These are phyloP conservation scores for Raphanus raphanistrum DNA, from an alignment of 345 rosid species.

Conservation along the genomic window DNA sequence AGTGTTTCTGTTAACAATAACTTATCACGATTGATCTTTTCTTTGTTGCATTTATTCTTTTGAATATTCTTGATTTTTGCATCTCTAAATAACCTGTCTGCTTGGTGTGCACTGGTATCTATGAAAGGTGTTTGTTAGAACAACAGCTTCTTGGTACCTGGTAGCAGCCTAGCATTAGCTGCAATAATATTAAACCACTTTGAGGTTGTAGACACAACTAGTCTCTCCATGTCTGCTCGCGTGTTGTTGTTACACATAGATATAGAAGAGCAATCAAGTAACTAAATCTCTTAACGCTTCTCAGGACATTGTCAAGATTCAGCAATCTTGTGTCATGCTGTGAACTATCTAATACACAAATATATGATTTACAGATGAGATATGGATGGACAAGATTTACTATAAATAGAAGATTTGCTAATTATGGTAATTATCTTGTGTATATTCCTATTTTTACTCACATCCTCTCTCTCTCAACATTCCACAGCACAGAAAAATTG, in stretches of 20 bases:
- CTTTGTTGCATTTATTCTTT: conserved; percentile 35
- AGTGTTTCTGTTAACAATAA: conserved; percentile 55
- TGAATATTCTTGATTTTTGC: conserved; percentile 15
- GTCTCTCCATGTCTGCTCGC: conserved; percentile 7
- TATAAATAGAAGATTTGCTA: conserved; percentile 32
- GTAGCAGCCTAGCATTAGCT: conserved; percentile 31
- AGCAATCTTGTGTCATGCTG: neutral
- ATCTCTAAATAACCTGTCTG: neutral
- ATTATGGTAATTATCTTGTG: conserved; percentile 8
- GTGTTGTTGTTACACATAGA: too few species aligned
- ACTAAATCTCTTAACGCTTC: too few species aligned
- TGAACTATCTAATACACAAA: conserved; percentile 3
- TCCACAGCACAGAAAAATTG: conserved; percentile 31
- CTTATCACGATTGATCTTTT: conserved; percentile 31
- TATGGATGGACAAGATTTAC: conserved; percentile 22
- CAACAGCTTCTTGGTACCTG: conserved; percentile 23
- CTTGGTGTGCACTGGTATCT: conserved; percentile 26
- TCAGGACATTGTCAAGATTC: too few species aligned
- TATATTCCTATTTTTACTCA: conserved; percentile 33
- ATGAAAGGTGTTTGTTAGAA: conserved; percentile 20
- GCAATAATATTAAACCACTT: neutral
- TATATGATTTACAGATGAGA: conserved; percentile 24
- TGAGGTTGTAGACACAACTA: neutral
- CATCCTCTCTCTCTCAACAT: conserved; percentile 24
- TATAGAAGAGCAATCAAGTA: too few species aligned